These are phyloP conservation scores for Fusarium agapanthi DNA, from an alignment of 2,329 filamentous ascomycete species.

Conservation along the genomic window DNA sequence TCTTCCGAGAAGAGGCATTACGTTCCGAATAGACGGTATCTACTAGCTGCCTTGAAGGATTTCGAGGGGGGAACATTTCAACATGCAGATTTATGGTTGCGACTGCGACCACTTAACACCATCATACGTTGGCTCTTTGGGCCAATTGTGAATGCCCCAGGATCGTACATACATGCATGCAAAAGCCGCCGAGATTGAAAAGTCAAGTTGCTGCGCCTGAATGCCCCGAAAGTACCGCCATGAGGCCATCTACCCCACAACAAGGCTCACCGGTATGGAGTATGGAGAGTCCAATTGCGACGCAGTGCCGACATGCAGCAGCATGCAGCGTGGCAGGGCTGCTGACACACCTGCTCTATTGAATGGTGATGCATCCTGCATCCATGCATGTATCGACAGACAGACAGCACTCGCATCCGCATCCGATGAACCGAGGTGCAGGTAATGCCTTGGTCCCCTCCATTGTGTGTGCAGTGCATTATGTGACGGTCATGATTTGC, in stretches of 20 bases:
- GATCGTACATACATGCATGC: neutral
- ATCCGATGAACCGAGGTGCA: slow-evolving; percentile 20
- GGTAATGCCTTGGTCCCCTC: neutral
- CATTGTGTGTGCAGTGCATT: neutral
- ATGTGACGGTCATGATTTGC: slow-evolving; percentile 1
- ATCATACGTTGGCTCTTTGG: slow-evolving; percentile 5
- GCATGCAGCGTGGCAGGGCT: slow-evolving; percentile 14
- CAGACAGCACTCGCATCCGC: neutral
- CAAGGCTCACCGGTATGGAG: slow-evolving; percentile 33
- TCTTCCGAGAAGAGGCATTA: slow-evolving; percentile 6
- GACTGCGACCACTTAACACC: neutral
- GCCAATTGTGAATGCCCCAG: neutral
- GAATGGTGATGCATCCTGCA: slow-evolving; percentile 2
- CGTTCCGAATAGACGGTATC: slow-evolving; percentile 25
- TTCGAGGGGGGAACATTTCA: neutral
- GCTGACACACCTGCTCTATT: slow-evolving; percentile 29
- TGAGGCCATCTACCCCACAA: slow-evolving; percentile 36
- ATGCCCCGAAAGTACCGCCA: slow-evolving; percentile 9
- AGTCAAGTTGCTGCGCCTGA: slow-evolving; percentile 1
- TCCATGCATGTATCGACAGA: neutral
- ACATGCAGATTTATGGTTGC: neutral
- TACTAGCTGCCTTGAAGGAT: neutral
- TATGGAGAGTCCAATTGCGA: slow-evolving; percentile 31
- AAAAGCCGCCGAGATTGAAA: slow-evolving; percentile 26
- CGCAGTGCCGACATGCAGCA: slow-evolving; percentile 9